A percentile compares a stretch with the other conserved stretches of the same genome.
Conservation (phyloP, 257 asterid species). For the Hygrophila difformis region DNA sequence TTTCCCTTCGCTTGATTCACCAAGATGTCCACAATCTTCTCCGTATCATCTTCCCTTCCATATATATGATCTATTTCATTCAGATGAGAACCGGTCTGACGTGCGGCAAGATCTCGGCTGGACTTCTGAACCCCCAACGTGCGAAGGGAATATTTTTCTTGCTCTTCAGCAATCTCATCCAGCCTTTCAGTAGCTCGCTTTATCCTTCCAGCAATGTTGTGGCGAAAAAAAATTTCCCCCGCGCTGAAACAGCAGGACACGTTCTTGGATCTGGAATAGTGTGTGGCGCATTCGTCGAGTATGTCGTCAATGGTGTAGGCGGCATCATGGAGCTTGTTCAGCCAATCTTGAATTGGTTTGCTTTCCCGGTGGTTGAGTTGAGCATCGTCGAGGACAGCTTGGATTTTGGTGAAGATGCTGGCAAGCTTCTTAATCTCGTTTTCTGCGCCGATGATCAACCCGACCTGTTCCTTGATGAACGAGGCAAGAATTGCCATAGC, state of each 20-base stretch:
- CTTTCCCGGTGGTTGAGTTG: too few species aligned
- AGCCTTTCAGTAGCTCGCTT: conserved; percentile 11
- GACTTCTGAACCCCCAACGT: conserved; percentile 2
- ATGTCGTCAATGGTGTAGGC: conserved; percentile 23
- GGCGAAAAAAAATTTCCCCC: conserved; percentile 5
- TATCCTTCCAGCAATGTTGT: conserved; percentile 17
- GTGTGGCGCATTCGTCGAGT: conserved; percentile 20
- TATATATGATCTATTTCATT: too few species aligned
- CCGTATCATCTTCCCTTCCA: too few species aligned
- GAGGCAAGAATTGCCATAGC: conserved; percentile 10
- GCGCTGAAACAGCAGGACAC: not conserved
- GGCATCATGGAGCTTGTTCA: conserved; percentile 18
- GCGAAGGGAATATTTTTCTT: conserved; percentile 16
- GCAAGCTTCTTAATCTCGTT: conserved; percentile 23
- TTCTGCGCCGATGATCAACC: conserved; percentile 21
- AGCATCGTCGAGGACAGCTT: conserved; percentile 29
- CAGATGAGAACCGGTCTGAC: conserved; percentile 25
- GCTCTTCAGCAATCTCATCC: conserved; percentile 18
- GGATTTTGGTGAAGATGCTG: conserved; percentile 19
- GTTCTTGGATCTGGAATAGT: not conserved
- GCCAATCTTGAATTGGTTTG: conserved; percentile 16
- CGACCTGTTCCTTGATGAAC: conserved; percentile 18
- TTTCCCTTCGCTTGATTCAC: conserved; percentile 5
- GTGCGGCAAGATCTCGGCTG: not conserved
- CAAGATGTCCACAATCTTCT: conserved; percentile 20